Evolutionary conservation across 1,284 basidiomycete species (phyloP).

Genomic region (Flammula alnicola): DNA sequence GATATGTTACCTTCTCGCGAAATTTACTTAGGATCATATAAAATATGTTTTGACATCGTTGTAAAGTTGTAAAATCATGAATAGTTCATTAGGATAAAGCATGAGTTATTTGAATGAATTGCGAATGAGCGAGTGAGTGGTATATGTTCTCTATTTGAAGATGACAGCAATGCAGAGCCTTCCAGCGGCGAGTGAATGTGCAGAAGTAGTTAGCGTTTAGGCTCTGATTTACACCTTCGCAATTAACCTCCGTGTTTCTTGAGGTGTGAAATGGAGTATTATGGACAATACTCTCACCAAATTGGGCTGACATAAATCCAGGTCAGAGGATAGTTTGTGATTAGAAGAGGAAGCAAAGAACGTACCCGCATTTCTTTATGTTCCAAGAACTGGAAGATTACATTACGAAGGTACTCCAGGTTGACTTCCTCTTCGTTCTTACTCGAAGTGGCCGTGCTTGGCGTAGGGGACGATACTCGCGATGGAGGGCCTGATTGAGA

Average conservation of each 20-base stretch:
- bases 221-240: constrained; percentile 62
- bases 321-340: background rate
- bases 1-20: no score
- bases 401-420: constrained; percentile 93
- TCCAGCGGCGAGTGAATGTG: background rate
- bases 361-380: constrained; percentile 47
- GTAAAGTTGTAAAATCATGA: no score
- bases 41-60: no score
- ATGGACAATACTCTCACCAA: constrained; percentile 89
- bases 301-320: constrained; percentile 63
- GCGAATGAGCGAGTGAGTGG: background rate
- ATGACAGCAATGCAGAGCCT: background rate
- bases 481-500: constrained; percentile 47
- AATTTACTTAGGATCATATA: no score
- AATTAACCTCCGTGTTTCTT: constrained; percentile 85
- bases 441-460: constrained; percentile 37
- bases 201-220: background rate
- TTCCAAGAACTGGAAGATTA: constrained; percentile 84
- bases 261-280: constrained; percentile 91
- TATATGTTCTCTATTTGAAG: constrained; percentile 1
- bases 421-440: constrained; percentile 88
- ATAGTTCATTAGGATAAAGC: no score
- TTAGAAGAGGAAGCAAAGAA: no score
- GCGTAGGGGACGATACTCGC: constrained; percentile 45
- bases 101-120: no score